These are phyloP conservation scores for Dovyalis caffra DNA, from an alignment of 345 rosid species.

Conservation along the genomic window DNA sequence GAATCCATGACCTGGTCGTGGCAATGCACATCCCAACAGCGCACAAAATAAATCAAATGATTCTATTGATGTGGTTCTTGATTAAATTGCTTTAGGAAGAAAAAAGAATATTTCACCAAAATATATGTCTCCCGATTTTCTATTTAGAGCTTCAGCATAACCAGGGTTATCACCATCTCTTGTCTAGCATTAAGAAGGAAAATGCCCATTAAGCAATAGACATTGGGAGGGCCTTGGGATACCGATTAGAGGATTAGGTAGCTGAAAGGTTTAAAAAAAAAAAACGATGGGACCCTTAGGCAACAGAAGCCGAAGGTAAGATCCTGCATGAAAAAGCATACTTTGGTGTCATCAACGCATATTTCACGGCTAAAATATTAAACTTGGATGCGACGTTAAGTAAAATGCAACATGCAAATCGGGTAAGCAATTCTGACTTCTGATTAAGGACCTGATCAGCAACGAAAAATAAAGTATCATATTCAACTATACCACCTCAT, in stretches of 20 bases:
- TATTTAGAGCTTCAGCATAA: not conserved
- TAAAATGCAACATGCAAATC: not conserved
- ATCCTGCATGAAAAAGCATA: not conserved
- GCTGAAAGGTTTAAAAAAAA: not conserved
- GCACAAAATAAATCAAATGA: not conserved
- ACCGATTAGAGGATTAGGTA: not conserved
- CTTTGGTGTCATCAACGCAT: not conserved
- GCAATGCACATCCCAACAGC: not conserved
- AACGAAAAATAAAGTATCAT: no score
- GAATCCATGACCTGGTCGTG: not conserved
- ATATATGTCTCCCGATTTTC: not conserved
- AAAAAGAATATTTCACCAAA: not conserved
- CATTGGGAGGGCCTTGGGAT: not conserved
- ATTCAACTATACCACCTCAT: no score
- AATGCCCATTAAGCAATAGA: not conserved
- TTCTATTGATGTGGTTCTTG: not conserved
- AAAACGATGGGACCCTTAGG: not conserved
- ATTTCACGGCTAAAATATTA: not conserved
- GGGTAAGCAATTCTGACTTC: no score
- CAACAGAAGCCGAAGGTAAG: slow-evolving; percentile 11
- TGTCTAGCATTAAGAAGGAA: not conserved
- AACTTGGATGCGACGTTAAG: slow-evolving; percentile 14
- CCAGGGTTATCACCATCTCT: no score
- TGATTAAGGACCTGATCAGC: no score
- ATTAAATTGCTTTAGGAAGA: not conserved